Base-by-base conservation (phyloP, 2,329 filamentous ascomycete genomes). In the Ceratocystis cubensis region DNA sequence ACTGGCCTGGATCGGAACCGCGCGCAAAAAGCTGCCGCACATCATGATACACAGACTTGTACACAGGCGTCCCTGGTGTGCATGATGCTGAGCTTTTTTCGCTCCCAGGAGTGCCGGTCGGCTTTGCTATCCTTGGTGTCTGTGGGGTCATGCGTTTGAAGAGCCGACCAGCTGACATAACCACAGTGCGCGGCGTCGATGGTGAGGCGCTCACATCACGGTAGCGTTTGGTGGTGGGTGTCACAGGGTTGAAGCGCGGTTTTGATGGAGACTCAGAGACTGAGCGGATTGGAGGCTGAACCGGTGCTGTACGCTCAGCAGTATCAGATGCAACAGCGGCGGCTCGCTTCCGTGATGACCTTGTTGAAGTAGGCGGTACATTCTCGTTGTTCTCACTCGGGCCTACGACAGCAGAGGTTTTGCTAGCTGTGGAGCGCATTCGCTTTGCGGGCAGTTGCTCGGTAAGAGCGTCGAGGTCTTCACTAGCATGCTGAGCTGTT, bases 21-120 rank as follows among this genome's bases (percentile, higher is more conserved):
- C 91, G 85, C 5, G 88, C 86, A 73, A 99, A 99, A 2, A 96
- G 77, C 72, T 96, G 91, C 37, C 93, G 86, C 17, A 91, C 94
- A 68, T 87, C 82, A 69, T 94, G 91, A 75, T 96, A 97, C 46
- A 96, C 81, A 0, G 91, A 94, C 44, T 66, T 68, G 44, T 66
- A 64, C 2, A 46, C 30, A 3, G 66, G 46, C 8, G 22, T 22
- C 2, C 37, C 44, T n/a, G 50, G 59, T 3, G 67, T 64, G 3
- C 22, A 22, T 5, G 66, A 59, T 22, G 56, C 30, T 5, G 53
- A 44, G 17, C 50, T 30, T 41, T 10, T 15, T 22, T 67, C 66
- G 61, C 41, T 63, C 4, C 66, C 44, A 3, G 66, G 66, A 8
- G 66, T 67, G 8, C 50, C 50, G 6, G 66, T 44, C 13, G 41